A percentile compares a stretch with the other conserved stretches of the same genome.
Conservation (phyloP, 1,139 yeast genomes). For the Geotrichum klebahnii region DNA sequence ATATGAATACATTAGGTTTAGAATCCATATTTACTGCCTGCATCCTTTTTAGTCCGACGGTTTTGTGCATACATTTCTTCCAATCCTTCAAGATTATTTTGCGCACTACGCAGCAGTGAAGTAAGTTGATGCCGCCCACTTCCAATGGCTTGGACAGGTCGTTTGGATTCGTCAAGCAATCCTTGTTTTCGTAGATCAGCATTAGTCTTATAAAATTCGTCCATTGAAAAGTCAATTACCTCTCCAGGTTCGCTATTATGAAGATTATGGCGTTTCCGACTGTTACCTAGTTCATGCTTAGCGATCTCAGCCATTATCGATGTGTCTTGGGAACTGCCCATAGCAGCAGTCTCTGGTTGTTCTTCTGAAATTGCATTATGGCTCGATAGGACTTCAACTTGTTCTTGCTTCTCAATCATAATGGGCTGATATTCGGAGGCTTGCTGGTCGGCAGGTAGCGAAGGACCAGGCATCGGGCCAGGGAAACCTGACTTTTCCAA, state of each 20-base stretch:
- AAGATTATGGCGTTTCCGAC: slow-evolving; percentile 8
- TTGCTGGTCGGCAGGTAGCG: slow-evolving; percentile 17
- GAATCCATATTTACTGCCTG: slow-evolving; percentile 34
- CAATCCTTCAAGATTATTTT: slow-evolving; percentile 33
- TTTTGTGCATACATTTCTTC: slow-evolving; percentile 32
- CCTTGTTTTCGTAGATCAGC: slow-evolving; percentile 27
- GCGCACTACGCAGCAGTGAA: slow-evolving; percentile 33
- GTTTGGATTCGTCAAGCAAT: slow-evolving; percentile 26
- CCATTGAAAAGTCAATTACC: slow-evolving; percentile 34
- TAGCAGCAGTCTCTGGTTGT: neutral
- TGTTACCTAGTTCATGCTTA: slow-evolving; percentile 16
- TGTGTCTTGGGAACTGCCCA: slow-evolving; percentile 12
- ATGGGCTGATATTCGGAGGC: slow-evolving; percentile 21
- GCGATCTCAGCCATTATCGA: slow-evolving; percentile 9
- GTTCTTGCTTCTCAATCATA: slow-evolving; percentile 19
- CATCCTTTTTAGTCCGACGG: slow-evolving; percentile 28
- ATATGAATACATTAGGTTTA: slow-evolving; percentile 11
- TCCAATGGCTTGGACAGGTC: slow-evolving; percentile 33
- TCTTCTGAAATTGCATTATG: neutral
- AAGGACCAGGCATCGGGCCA: slow-evolving; percentile 14
- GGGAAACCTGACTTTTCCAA: slow-evolving; percentile 4
- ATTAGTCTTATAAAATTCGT: slow-evolving; percentile 32
- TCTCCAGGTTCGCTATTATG: slow-evolving; percentile 10
- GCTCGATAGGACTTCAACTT: neutral
- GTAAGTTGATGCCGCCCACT: slow-evolving; percentile 36